phyloP scores from a whole-genome alignment of 2,329 filamentous ascomycete species.

The Epichloe hybrida region DNA sequence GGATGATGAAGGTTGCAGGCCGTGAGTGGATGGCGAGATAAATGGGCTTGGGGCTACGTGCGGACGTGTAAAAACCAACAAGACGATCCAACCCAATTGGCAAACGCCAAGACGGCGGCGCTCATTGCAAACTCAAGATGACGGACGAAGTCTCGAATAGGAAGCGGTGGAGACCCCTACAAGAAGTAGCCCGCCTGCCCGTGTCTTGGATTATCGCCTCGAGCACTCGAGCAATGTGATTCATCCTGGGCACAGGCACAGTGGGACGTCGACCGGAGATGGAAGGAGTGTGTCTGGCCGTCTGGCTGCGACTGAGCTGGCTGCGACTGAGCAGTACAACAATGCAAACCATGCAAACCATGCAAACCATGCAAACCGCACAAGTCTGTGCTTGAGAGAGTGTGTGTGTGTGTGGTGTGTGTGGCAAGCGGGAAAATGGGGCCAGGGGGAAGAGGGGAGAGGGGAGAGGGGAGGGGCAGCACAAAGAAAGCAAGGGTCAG shows the following conservation, averaged over 20 bases:
- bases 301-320: background rate
- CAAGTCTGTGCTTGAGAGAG: background rate
- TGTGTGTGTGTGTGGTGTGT: background rate
- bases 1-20: background rate
- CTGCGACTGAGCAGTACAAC: too few relatives aligned
- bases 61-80: background rate
- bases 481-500: background rate
- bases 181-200: too few relatives aligned
- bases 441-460: too few relatives aligned
- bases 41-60: background rate
- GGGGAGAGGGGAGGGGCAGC: background rate
- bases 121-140: background rate
- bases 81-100: background rate
- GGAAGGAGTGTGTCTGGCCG: background rate
- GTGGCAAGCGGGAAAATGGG: background rate
- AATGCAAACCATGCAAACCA: background rate
- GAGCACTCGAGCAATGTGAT: background rate
- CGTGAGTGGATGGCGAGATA: background rate
- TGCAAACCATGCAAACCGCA: background rate
- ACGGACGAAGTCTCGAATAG: background rate
- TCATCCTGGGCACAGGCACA: background rate
- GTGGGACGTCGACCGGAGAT: background rate
- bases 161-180: background rate
- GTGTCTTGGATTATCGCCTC: background rate
- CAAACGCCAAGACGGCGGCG: background rate